Conservation (phyloP, 345 rosid genomes). For the Populus alba region DNA sequence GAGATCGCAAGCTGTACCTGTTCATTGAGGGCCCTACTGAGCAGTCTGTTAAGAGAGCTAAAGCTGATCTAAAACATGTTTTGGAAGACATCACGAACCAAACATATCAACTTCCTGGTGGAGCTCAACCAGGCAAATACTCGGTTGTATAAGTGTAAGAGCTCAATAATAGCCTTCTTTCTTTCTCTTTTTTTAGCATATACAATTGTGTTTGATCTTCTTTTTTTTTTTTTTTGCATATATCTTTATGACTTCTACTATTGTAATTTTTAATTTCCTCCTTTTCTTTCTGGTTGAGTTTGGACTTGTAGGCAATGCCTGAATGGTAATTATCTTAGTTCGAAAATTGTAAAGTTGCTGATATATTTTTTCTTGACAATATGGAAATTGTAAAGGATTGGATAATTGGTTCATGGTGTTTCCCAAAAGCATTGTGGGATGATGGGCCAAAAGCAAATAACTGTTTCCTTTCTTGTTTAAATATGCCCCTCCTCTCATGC, state of each 20-base stretch:
- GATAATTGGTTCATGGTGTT: not conserved
- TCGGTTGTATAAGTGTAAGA: constrained; percentile 61
- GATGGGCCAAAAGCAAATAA: not conserved
- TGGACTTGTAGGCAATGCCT: not conserved
- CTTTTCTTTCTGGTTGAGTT: not conserved
- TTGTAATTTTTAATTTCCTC: not conserved
- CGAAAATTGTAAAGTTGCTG: not conserved
- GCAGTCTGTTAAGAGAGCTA: constrained; percentile 85
- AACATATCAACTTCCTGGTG: constrained; percentile 83
- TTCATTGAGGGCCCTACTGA: constrained; percentile 91
- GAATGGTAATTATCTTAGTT: not conserved
- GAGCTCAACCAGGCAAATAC: constrained; percentile 86
- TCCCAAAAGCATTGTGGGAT: not conserved
- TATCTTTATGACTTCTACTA: not conserved
- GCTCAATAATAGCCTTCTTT: not conserved
- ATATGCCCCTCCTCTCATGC: not conserved
- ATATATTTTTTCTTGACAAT: not conserved
- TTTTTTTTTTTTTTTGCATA: not conserved
- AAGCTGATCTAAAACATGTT: constrained; percentile 76
- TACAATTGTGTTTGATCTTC: not conserved
- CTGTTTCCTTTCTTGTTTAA: not conserved
- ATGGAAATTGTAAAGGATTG: constrained; percentile 1
- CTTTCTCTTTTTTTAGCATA: not conserved
- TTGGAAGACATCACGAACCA: constrained; percentile 87
- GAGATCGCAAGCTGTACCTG: constrained; percentile 89